A percentile compares a stretch with the other conserved stretches of the same genome.
phyloP scores from a whole-genome alignment of 1,284 basidiomycete species.

The Papiliotrema nemorosa region DNA sequence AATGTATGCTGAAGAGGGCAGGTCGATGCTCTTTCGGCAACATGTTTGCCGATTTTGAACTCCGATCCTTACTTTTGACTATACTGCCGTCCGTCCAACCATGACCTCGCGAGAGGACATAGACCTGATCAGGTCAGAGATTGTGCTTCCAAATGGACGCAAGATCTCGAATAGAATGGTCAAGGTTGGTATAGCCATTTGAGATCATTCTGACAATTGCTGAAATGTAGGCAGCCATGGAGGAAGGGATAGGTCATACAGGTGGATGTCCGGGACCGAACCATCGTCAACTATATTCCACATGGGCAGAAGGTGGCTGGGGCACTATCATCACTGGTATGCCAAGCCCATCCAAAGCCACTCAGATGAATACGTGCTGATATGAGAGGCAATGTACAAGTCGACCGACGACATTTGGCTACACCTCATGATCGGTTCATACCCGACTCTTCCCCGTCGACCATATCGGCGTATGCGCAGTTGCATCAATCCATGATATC shows the following conservation, averaged over 20 bases:
- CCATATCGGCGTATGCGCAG: conserved; percentile 54
- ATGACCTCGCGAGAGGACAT: no score
- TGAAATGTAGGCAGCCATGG: conserved; percentile 65
- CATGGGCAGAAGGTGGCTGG: conserved; percentile 76
- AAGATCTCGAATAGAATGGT: conserved; percentile 53
- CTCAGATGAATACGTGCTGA: background rate
- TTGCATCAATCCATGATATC: conserved; percentile 52
- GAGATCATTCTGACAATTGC: background rate
- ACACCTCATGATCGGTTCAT: conserved; percentile 76
- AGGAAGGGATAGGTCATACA: conserved; percentile 70
- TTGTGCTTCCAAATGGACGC: conserved; percentile 58
- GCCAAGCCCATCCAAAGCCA: conserved; percentile 7
- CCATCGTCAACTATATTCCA: conserved; percentile 66
- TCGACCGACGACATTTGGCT: conserved; percentile 66
- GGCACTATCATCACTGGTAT: conserved; percentile 79
- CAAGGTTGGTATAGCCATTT: conserved; percentile 47
- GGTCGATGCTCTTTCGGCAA: no score
- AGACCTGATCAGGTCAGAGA: conserved; percentile 49
- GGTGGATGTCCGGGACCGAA: conserved; percentile 69
- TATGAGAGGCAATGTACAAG: conserved; percentile 68
- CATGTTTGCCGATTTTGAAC: no score
- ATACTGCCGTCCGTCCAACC: no score
- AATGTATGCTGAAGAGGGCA: no score
- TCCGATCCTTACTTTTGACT: no score
- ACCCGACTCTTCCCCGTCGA: conserved; percentile 50